phyloP scores from a whole-genome alignment of 169 alveolate genomes.

The Theileria sp. region DNA sequence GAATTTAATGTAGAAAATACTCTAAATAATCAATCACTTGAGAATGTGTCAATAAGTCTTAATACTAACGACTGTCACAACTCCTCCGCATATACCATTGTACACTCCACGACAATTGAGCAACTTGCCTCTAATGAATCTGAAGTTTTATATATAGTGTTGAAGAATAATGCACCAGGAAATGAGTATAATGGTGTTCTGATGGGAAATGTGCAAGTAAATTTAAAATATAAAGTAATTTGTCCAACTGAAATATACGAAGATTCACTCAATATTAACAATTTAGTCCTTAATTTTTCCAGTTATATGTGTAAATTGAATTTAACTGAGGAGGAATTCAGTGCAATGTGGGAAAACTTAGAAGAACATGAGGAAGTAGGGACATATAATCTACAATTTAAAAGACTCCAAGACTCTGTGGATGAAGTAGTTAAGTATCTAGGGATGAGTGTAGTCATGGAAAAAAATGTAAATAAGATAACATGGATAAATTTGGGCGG shows the following conservation, averaged over 20 bases:
- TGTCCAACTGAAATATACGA: slow-evolving; percentile 35
- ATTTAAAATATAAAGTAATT: slow-evolving; percentile 27
- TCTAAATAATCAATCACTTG: slow-evolving; percentile 63
- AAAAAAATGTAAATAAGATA: slow-evolving; percentile 20
- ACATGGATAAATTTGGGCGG: slow-evolving; percentile 42
- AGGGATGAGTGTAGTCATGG: slow-evolving; percentile 23
- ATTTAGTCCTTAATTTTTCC: slow-evolving; percentile 41
- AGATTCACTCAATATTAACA: slow-evolving; percentile 58
- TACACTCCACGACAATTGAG: slow-evolving; percentile 31
- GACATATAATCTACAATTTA: slow-evolving; percentile 61
- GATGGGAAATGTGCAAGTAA: slow-evolving; percentile 48
- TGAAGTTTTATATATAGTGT: slow-evolving; percentile 38
- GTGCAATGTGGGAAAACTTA: slow-evolving; percentile 15
- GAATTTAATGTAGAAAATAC: slow-evolving; percentile 81
- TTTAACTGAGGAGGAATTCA: slow-evolving; percentile 25
- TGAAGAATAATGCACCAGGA: slow-evolving; percentile 11
- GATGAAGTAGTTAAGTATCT: slow-evolving; percentile 34
- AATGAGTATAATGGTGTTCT: slow-evolving; percentile 12
- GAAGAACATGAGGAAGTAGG: slow-evolving; percentile 27
- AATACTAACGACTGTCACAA: slow-evolving; percentile 24
- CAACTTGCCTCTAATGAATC: slow-evolving; percentile 37
- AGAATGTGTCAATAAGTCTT: slow-evolving; percentile 53
- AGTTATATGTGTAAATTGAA: slow-evolving; percentile 41
- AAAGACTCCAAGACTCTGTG: slow-evolving; percentile 42
- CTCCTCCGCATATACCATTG: slow-evolving; percentile 38